Evolutionary conservation across 2,329 filamentous ascomycete genomes (phyloP).

Genomic region (Fusarium buharicum): DNA sequence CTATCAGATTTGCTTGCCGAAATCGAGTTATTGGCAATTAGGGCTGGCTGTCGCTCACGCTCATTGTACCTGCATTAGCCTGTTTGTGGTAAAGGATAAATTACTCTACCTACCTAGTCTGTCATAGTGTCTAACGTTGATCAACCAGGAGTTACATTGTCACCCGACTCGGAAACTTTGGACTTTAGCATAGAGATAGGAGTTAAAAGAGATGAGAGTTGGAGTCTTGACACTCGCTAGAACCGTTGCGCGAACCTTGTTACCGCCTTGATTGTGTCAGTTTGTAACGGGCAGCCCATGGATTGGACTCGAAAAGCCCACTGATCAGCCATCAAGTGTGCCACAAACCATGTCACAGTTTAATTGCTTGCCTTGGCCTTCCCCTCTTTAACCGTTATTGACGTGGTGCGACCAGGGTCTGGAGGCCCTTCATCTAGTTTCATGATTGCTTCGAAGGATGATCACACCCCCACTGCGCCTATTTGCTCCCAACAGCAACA

Average conservation of each 20-base stretch:
- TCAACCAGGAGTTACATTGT: background rate
- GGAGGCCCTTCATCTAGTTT: constrained; percentile 31
- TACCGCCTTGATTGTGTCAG: background rate
- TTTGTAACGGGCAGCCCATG: constrained; percentile 5
- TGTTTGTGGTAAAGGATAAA: constrained; percentile 24
- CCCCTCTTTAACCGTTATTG: constrained; percentile 36
- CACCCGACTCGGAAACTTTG: background rate
- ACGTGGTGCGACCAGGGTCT: constrained; percentile 31
- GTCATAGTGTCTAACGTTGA: constrained; percentile 14
- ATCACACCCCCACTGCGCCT: constrained; percentile 31
- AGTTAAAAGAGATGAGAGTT: constrained; percentile 28
- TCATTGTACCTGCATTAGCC: constrained; percentile 36
- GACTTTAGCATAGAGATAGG: constrained; percentile 4
- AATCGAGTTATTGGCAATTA: constrained; percentile 28
- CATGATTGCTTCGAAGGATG: constrained; percentile 40
- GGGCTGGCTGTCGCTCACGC: constrained; percentile 12
- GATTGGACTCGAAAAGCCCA: constrained; percentile 3
- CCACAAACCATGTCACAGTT: constrained; percentile 28
- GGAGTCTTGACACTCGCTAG: constrained; percentile 12
- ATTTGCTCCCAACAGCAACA: constrained; percentile 30
- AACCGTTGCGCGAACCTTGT: constrained; percentile 8
- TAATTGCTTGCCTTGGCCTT: constrained; percentile 35
- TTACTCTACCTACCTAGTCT: constrained; percentile 14
- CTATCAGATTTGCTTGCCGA: constrained; percentile 28
- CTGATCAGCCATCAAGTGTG: constrained; percentile 28